Evolutionary conservation across 2,329 filamentous ascomycete genomes (phyloP).

Genomic region (Niveomyces coronatus): DNA sequence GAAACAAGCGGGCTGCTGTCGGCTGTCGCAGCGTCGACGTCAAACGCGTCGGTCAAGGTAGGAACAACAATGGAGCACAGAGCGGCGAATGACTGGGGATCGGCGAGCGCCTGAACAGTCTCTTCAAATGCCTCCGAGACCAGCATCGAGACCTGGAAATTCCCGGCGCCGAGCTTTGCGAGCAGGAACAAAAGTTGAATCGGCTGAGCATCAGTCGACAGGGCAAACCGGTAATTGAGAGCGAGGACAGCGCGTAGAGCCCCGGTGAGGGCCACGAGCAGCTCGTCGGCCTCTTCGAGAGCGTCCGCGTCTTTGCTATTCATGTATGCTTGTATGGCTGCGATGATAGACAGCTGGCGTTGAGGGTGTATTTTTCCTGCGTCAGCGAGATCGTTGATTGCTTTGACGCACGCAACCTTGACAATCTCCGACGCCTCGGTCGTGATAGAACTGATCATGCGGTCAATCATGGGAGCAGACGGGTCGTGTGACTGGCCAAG

Average conservation of each 20-base stretch:
- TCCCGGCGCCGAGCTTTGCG: constrained; percentile 76
- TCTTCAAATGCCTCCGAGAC: constrained; percentile 89
- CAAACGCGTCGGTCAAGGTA: constrained; percentile 78
- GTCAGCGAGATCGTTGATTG: constrained; percentile 58
- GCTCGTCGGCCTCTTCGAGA: constrained; percentile 79
- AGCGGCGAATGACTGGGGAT: constrained; percentile 59
- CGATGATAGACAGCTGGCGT: constrained; percentile 50
- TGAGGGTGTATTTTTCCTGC: constrained; percentile 40
- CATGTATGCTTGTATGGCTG: constrained; percentile 63
- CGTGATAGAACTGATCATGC: constrained; percentile 64
- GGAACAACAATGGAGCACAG: constrained; percentile 82
- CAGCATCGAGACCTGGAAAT: constrained; percentile 82
- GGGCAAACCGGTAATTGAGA: constrained; percentile 64
- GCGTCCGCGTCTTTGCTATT: constrained; percentile 71
- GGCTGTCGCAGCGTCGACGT: constrained; percentile 75
- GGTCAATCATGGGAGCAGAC: constrained; percentile 56
- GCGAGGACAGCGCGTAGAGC: constrained; percentile 74
- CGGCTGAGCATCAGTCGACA: constrained; percentile 62
- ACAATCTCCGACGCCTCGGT: constrained; percentile 76
- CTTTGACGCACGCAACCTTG: constrained; percentile 82
- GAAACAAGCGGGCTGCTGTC: constrained; percentile 79
- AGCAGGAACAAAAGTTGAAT: constrained; percentile 79
- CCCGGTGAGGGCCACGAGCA: constrained; percentile 83
- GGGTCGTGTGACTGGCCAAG: constrained; percentile 60
- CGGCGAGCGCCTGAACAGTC: constrained; percentile 59